Percentiles rank a stretch among this genome's conserved stretches.
phyloP scores from a whole-genome alignment of 2,329 filamentous ascomycete species.

The Fusarium torulosum region DNA sequence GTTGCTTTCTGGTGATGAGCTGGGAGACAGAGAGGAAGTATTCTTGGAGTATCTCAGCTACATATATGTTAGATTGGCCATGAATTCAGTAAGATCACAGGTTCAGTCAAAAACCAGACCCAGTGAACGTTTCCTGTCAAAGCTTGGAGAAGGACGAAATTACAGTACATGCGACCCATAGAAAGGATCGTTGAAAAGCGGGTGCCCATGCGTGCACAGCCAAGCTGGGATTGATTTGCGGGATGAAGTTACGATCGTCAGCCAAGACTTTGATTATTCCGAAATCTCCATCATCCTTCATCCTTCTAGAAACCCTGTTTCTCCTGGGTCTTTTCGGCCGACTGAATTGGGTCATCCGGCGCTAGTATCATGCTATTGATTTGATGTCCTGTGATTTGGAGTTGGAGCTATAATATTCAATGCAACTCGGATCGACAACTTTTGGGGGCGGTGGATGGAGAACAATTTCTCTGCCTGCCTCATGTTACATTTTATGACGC shows the following conservation, averaged over 20 bases:
- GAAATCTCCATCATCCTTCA: no score
- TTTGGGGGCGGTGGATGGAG: background rate
- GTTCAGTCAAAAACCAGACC: no score
- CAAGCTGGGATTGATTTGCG: background rate
- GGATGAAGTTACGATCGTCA: constrained; percentile 6
- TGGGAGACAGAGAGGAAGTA: background rate
- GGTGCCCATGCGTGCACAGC: background rate
- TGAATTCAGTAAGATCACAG: background rate
- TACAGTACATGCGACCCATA: constrained; percentile 13
- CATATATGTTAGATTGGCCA: background rate
- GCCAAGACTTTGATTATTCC: background rate
- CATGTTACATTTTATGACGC: background rate
- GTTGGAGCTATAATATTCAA: background rate
- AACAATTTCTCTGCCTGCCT: background rate
- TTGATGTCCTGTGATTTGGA: background rate
- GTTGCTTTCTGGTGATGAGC: background rate
- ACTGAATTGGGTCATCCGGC: background rate
- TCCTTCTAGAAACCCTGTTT: background rate
- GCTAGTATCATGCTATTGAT: background rate
- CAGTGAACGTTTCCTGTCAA: background rate
- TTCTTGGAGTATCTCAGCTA: background rate
- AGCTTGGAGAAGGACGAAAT: background rate
- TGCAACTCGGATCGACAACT: background rate
- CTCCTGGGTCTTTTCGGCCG: background rate
- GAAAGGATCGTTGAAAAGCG: constrained; percentile 11